A percentile compares a stretch with the other conserved stretches of the same genome.
Evolutionary conservation across 1,139 yeast genomes (phyloP).

Genomic region (Tardiomyces digboiensis): DNA sequence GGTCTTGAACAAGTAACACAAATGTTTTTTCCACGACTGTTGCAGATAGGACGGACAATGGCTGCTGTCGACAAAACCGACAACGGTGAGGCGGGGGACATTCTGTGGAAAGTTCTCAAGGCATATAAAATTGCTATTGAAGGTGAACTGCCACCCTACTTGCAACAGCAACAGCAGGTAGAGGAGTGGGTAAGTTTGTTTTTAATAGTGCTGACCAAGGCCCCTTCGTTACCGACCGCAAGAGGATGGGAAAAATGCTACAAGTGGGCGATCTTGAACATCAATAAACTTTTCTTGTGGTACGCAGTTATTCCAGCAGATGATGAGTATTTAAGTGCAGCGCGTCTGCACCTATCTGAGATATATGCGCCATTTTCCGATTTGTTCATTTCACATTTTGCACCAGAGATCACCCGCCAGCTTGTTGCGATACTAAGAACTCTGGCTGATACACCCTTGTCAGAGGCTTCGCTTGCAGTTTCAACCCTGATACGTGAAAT

Average conservation of each 20-base stretch:
- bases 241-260: constrained; percentile 8
- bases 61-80: neutral
- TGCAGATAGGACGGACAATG: constrained; percentile 4
- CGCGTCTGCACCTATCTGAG: neutral
- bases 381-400: constrained; percentile 6
- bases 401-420: constrained; percentile 8
- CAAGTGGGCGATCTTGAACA: constrained; percentile 11
- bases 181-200: constrained; percentile 10
- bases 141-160: constrained; percentile 3
- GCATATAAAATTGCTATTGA: constrained; percentile 7
- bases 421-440: constrained; percentile 1
- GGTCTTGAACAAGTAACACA: constrained; percentile 3
- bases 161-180: constrained; percentile 6
- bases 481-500: neutral
- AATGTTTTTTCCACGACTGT: constrained; percentile 8
- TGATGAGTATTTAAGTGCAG: neutral
- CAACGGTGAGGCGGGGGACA: constrained; percentile 5
- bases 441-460: neutral
- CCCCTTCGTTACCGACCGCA: neutral
- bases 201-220: constrained; percentile 1
- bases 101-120: constrained; percentile 12
- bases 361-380: constrained; percentile 6
- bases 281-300: constrained; percentile 8
- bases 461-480: constrained; percentile 3
- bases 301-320: constrained; percentile 5